phyloP scores from a whole-genome alignment of 2,329 filamentous ascomycete species.

The Microcyclosporella mali region DNA sequence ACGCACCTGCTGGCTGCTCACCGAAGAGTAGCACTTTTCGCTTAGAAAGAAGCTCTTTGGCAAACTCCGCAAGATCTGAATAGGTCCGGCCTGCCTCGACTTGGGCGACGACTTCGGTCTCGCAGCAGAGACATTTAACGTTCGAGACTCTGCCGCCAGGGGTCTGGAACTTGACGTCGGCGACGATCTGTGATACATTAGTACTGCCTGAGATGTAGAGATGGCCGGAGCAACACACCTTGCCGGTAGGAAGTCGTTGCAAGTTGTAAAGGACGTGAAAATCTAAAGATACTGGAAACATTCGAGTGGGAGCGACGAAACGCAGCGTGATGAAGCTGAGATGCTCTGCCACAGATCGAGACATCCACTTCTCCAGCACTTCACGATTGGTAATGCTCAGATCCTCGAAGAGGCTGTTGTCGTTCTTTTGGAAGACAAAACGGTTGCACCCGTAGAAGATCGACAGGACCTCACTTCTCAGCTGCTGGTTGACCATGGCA shows the following conservation, averaged over 20 bases:
- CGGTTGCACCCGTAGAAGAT: conserved; percentile 18
- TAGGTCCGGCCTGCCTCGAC: conserved; percentile 2
- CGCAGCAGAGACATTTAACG: conserved; percentile 11
- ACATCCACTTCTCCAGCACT: conserved; percentile 14
- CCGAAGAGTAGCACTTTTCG: conserved; percentile 9
- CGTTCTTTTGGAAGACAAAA: conserved; percentile 16
- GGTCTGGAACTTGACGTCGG: no score
- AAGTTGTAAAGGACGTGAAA: no score
- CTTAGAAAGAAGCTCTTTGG: conserved; percentile 8
- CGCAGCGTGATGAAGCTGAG: not conserved
- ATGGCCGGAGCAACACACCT: no score
- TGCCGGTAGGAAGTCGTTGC: no score
- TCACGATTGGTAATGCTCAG: conserved; percentile 11
- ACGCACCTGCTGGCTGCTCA: not conserved
- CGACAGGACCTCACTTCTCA: conserved; percentile 16
- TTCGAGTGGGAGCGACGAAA: no score
- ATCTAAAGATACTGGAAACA: no score
- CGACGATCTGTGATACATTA: not conserved
- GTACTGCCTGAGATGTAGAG: no score
- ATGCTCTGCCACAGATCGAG: conserved; percentile 9
- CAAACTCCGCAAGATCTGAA: conserved; percentile 10
- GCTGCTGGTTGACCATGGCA: conserved; percentile 13
- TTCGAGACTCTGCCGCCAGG: no score
- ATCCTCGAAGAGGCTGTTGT: conserved; percentile 8
- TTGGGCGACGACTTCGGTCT: conserved; percentile 4